These are phyloP conservation scores for Saitozyma podzolica DNA, from an alignment of 768 basidiomycete species.

Conservation along the genomic window DNA sequence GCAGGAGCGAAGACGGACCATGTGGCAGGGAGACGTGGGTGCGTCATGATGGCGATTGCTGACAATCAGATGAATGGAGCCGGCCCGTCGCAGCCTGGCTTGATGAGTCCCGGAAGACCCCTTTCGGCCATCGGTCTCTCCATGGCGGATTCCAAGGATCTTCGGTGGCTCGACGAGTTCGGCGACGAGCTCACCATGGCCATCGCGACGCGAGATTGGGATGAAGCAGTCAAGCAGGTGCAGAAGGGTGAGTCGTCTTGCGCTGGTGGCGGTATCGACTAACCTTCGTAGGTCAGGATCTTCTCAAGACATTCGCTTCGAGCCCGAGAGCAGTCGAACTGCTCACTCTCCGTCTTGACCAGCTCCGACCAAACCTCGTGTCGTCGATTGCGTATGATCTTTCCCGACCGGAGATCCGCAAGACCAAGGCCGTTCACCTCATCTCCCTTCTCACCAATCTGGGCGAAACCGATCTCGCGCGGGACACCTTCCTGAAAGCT, in stretches of 20 bases:
- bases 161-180: slow-evolving; percentile 86
- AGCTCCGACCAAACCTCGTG: slow-evolving; percentile 68
- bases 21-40: slow-evolving; percentile 56
- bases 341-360: slow-evolving; percentile 62
- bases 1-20: slow-evolving; percentile 75
- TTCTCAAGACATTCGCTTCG: slow-evolving; percentile 53
- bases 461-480: slow-evolving; percentile 72
- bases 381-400: slow-evolving; percentile 71
- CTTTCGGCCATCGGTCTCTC: slow-evolving; percentile 66
- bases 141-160: slow-evolving; percentile 65
- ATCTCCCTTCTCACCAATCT: slow-evolving; percentile 73
- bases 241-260: slow-evolving; percentile 65
- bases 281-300: slow-evolving; percentile 23
- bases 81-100: slow-evolving; percentile 59
- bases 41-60: background rate
- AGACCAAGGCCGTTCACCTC: slow-evolving; percentile 69
- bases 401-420: slow-evolving; percentile 72
- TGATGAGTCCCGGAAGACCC: slow-evolving; percentile 54
- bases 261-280: slow-evolving; percentile 8
- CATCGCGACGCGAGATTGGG: slow-evolving; percentile 85
- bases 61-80: background rate
- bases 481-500: slow-evolving; percentile 77
- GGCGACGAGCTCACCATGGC: slow-evolving; percentile 88
- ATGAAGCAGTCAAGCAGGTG: slow-evolving; percentile 76
- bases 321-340: slow-evolving; percentile 29